phyloP scores from a whole-genome alignment of 345 rosid genomes.

The Jatropha curcas region DNA sequence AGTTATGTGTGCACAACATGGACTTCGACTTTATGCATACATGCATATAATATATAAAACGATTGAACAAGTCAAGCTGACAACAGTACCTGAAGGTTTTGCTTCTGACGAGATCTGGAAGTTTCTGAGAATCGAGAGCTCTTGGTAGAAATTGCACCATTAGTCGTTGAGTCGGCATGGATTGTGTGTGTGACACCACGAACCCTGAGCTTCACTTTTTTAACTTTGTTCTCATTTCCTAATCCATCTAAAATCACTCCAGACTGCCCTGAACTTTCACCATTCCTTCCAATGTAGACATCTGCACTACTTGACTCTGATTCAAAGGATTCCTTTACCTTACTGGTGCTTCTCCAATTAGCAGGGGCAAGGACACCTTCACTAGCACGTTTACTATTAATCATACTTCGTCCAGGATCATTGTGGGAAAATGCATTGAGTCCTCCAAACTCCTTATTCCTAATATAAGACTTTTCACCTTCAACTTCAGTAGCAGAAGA shows the following conservation, averaged over 20 bases:
- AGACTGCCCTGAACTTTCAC: conserved; percentile 45
- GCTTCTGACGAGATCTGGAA: conserved; percentile 35
- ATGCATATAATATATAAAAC: background rate
- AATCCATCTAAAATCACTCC: conserved; percentile 36
- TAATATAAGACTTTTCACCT: conserved; percentile 27
- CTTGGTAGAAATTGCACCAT: conserved; percentile 50
- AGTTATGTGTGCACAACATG: background rate
- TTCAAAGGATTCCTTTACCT: conserved; percentile 23
- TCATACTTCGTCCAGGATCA: conserved; percentile 40
- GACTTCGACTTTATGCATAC: background rate
- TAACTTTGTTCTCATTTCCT: conserved; percentile 52
- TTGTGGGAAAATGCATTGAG: conserved; percentile 36
- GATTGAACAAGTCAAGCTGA: conserved; percentile 10
- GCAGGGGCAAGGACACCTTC: conserved; percentile 88
- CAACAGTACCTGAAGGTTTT: conserved; percentile 47
- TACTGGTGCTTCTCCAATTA: conserved; percentile 51
- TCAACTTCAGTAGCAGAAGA: conserved; percentile 40
- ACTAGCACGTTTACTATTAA: conserved; percentile 45
- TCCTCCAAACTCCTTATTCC: conserved; percentile 38
- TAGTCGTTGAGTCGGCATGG: conserved; percentile 47
- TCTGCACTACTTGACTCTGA: conserved; percentile 23
- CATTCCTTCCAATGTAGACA: conserved; percentile 37
- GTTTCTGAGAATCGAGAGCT: conserved; percentile 37
- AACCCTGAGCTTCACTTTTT: conserved; percentile 69
- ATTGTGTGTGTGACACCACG: conserved; percentile 57